A percentile compares a stretch with the other conserved stretches of the same genome.
These are phyloP conservation scores for Paraurostyla sp. DNA, from an alignment of 73 alveolate genomes.

Conservation along the genomic window DNA sequence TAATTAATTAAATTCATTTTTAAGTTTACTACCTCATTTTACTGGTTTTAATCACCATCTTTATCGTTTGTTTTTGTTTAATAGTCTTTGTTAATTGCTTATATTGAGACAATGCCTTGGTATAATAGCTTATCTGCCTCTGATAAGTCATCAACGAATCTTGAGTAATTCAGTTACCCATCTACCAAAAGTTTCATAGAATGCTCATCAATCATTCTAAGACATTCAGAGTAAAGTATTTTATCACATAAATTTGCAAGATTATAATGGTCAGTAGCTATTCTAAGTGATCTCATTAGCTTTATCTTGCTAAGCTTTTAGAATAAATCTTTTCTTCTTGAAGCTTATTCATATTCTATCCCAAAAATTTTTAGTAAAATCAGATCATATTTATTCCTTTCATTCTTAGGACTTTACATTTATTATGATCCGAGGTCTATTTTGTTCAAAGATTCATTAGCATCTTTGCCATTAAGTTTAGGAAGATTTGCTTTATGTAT, in stretches of 20 bases:
- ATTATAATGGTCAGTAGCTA: constrained; percentile 31
- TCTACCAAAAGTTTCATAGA: constrained; percentile 17
- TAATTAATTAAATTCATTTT: no score
- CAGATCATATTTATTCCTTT: neutral
- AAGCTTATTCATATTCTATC: neutral
- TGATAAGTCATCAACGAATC: neutral
- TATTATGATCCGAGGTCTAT: neutral
- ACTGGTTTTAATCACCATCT: neutral
- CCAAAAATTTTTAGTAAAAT: constrained; percentile 25
- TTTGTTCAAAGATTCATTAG: neutral
- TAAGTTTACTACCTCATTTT: no score
- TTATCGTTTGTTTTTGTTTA: neutral
- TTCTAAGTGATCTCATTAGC: neutral
- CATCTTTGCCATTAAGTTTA: neutral
- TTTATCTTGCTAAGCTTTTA: neutral
- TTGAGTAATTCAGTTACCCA: neutral
- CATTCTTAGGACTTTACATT: neutral
- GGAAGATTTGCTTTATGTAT: constrained; percentile 5
- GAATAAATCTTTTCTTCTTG: neutral
- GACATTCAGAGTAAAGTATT: constrained; percentile 16
- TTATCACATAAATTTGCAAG: neutral
- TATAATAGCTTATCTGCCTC: neutral
- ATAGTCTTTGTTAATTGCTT: neutral
- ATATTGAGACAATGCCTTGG: no score
- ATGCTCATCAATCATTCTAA: constrained; percentile 38